These are phyloP conservation scores for Exobasidium rhododendri DNA, from an alignment of 1,284 basidiomycete genomes.

Conservation along the genomic window DNA sequence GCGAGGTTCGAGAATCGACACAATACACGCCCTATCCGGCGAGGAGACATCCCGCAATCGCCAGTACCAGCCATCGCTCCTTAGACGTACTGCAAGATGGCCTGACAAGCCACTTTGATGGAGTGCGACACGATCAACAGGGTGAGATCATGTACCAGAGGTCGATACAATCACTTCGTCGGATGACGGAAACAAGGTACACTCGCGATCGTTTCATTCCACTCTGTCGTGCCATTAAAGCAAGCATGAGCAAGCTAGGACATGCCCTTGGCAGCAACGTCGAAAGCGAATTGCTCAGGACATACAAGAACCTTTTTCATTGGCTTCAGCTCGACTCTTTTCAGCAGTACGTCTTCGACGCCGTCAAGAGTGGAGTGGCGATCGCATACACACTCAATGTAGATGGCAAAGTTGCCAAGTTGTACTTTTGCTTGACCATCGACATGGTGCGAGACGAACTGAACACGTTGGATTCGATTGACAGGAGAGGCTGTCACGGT, in stretches of 20 bases:
- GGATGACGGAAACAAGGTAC: neutral
- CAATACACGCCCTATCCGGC: too few species aligned
- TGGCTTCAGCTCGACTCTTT: neutral
- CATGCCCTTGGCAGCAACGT: neutral
- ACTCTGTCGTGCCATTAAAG: neutral
- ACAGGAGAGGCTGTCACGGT: neutral
- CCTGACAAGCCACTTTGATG: too few species aligned
- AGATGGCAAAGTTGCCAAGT: neutral
- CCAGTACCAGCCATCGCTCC: too few species aligned
- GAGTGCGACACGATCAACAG: too few species aligned
- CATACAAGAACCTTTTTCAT: neutral
- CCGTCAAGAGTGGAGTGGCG: neutral
- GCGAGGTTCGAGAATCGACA: too few species aligned
- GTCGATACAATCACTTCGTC: too few species aligned
- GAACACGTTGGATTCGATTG: neutral
- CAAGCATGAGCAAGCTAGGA: neutral
- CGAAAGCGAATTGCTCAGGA: neutral
- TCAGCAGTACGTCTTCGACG: neutral
- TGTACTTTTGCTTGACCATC: neutral
- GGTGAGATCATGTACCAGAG: too few species aligned
- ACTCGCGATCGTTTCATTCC: neutral
- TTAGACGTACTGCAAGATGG: too few species aligned
- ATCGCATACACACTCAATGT: neutral
- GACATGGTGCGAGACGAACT: neutral
- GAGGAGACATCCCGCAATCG: too few species aligned